Conservation (phyloP, 352 stramenopile genomes). For the Globisporangium nunn region DNA sequence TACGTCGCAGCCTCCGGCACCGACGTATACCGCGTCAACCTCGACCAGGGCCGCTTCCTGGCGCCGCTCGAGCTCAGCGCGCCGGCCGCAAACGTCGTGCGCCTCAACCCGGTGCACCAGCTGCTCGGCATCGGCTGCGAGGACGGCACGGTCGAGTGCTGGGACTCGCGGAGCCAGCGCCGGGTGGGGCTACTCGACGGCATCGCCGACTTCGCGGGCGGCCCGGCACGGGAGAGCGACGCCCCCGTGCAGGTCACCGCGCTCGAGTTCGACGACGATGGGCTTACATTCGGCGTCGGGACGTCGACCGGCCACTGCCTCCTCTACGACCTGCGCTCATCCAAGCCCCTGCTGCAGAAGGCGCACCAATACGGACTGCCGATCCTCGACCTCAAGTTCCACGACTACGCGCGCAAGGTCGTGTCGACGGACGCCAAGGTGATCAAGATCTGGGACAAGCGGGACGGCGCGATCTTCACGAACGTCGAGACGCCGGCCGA, state of each 20-base stretch:
- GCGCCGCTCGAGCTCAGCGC: constrained; percentile 69
- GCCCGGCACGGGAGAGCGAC: constrained; percentile 16
- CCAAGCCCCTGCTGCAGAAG: constrained; percentile 91
- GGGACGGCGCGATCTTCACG: constrained; percentile 87
- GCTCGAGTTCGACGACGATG: constrained; percentile 91
- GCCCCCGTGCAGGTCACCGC: constrained; percentile 86
- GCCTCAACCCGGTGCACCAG: constrained; percentile 88
- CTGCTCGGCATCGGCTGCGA: constrained; percentile 89
- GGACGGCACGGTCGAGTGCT: constrained; percentile 94
- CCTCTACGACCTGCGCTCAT: constrained; percentile 96
- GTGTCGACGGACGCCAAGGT: constrained; percentile 95
- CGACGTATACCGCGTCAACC: constrained; percentile 96
- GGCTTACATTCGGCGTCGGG: constrained; percentile 93
- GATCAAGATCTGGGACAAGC: constrained; percentile 97
- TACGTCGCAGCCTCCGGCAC: constrained; percentile 85
- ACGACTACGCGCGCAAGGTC: constrained; percentile 85
- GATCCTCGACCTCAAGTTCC: constrained; percentile 93
- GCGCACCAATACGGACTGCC: constrained; percentile 97
- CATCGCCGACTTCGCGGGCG: constrained; percentile 48
- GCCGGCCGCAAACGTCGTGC: constrained; percentile 83
- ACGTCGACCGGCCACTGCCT: constrained; percentile 91
- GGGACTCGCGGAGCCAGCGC: constrained; percentile 87
- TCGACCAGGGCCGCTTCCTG: constrained; percentile 96
- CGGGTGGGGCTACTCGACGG: constrained; percentile 61
- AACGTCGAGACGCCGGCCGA: constrained; percentile 97